phyloP scores from a whole-genome alignment of 2,329 filamentous ascomycete genomes.

The Penicillium vulpinum region DNA sequence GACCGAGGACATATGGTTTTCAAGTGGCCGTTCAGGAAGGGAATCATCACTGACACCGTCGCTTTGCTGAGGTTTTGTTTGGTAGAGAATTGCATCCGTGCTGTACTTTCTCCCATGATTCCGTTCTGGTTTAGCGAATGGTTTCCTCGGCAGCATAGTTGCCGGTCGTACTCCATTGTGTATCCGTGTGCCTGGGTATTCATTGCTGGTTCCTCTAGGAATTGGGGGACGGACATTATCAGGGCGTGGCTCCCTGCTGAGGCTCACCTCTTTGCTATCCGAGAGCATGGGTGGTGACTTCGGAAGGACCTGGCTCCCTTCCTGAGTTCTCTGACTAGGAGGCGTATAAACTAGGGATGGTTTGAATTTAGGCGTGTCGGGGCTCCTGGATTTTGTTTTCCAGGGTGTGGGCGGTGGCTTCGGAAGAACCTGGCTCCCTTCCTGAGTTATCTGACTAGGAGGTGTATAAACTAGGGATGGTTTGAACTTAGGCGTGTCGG shows the following conservation, averaged over 20 bases:
- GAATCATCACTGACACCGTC: background rate
- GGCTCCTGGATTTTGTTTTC: background rate
- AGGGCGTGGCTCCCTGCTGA: background rate
- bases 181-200: background rate
- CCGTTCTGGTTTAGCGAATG: background rate
- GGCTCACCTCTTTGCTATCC: background rate
- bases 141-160: background rate
- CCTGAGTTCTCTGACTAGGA: background rate
- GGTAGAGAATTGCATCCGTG: background rate
- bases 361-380: background rate
- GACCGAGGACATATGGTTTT: background rate
- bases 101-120: conserved; percentile 7
- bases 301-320: background rate
- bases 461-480: too few species aligned
- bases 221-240: background rate
- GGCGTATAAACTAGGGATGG: background rate
- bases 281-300: background rate
- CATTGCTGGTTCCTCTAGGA: background rate
- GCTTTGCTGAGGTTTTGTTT: background rate
- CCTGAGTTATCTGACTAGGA: background rate
- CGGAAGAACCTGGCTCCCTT: too few species aligned
- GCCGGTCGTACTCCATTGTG: background rate
- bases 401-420: background rate
- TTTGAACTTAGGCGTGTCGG: too few species aligned
- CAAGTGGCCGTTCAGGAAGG: background rate